These are phyloP conservation scores for Pseudocercospora crystallina DNA, from an alignment of 2,329 filamentous ascomycete genomes.

Conservation along the genomic window DNA sequence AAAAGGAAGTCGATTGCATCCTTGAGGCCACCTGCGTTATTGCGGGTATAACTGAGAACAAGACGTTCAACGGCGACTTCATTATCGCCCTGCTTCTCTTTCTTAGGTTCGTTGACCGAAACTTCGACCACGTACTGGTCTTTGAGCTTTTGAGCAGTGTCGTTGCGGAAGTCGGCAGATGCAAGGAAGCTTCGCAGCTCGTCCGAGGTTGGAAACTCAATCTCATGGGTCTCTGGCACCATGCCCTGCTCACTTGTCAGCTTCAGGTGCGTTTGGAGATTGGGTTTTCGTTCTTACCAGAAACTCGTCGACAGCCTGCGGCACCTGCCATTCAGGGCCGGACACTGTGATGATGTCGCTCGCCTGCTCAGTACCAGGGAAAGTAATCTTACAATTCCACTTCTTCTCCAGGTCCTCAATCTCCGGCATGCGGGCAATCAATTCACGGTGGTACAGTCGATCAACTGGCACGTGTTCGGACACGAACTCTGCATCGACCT, in stretches of 20 bases:
- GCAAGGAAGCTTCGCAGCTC: slow-evolving; percentile 79
- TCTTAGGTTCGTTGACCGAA: slow-evolving; percentile 59
- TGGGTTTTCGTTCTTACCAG: slow-evolving; percentile 55
- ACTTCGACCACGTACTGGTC: slow-evolving; percentile 90
- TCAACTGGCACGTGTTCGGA: slow-evolving; percentile 92
- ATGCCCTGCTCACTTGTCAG: slow-evolving; percentile 63
- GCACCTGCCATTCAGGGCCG: slow-evolving; percentile 96
- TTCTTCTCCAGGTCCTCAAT: slow-evolving; percentile 97
- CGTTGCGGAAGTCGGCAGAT: slow-evolving; percentile 75
- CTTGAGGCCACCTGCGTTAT: slow-evolving; percentile 91
- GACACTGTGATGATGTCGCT: slow-evolving; percentile 95
- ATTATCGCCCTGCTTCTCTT: slow-evolving; percentile 43
- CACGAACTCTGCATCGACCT: slow-evolving; percentile 94
- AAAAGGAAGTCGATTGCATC: slow-evolving; percentile 96
- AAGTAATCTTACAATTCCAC: slow-evolving; percentile 99
- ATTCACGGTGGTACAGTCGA: slow-evolving; percentile 89
- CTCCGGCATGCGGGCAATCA: slow-evolving; percentile 82
- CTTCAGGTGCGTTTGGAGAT: background rate
- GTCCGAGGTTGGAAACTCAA: slow-evolving; percentile 74
- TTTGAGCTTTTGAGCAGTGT: slow-evolving; percentile 81
- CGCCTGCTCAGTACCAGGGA: slow-evolving; percentile 94
- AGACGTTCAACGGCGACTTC: slow-evolving; percentile 46
- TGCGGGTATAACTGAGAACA: slow-evolving; percentile 74
- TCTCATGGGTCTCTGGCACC: slow-evolving; percentile 94
- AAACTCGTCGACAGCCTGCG: slow-evolving; percentile 93